phyloP scores from a whole-genome alignment of 345 rosid species.

The Moringa oleifera region DNA sequence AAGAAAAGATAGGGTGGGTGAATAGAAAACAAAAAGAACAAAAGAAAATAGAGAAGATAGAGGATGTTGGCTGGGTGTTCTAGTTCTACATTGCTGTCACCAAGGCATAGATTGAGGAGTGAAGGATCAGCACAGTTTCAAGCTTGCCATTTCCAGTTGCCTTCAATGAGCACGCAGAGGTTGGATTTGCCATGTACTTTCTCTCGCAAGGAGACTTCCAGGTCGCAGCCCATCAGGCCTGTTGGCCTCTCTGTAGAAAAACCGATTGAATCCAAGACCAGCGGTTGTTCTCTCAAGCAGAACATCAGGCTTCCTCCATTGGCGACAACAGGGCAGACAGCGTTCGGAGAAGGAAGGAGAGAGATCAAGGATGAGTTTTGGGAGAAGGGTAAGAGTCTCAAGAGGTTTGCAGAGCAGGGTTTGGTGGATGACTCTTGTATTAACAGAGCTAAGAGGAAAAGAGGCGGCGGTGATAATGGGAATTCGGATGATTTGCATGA shows the following conservation, averaged over 20 bases:
- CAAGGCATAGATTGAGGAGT: constrained; percentile 94
- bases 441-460: constrained; percentile 71
- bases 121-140: constrained; percentile 80
- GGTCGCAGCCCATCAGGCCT: constrained; percentile 67
- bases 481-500: constrained; percentile 22
- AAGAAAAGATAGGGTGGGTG: constrained; percentile 47
- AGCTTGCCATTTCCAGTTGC: constrained; percentile 72
- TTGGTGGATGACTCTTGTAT: constrained; percentile 49
- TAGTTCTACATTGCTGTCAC: constrained; percentile 92
- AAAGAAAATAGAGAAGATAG: constrained; percentile 39
- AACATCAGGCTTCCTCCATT: constrained; percentile 83
- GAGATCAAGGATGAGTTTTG: constrained; percentile 60
- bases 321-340: constrained; percentile 45
- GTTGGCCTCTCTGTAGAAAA: constrained; percentile 73
- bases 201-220: constrained; percentile 64
- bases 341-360: constrained; percentile 31
- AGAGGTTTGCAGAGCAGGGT: constrained; percentile 72
- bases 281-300: constrained; percentile 71
- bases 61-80: constrained; percentile 99
- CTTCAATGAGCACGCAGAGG: constrained; percentile 96
- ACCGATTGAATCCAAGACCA: constrained; percentile 53
- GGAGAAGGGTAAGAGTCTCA: constrained; percentile 72
- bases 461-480: constrained; percentile 30
- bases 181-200: constrained; percentile 86
- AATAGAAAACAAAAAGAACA: constrained; percentile 15